Evolutionary conservation across 2,329 filamentous ascomycete genomes (phyloP).

Genomic region (Aspergillus sp.): DNA sequence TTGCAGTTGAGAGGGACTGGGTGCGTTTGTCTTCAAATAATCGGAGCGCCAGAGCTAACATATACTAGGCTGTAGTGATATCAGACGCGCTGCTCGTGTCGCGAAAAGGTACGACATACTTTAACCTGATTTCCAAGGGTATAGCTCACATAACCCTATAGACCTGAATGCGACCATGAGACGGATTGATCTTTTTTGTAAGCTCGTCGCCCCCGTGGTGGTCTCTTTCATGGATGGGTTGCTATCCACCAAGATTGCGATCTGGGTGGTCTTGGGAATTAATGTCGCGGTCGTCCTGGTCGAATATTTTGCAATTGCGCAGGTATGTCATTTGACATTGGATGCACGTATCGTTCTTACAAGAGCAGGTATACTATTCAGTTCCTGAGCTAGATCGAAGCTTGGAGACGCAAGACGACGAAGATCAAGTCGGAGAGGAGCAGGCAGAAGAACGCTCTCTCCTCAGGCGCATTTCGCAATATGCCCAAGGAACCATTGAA

Average conservation of each 20-base stretch:
- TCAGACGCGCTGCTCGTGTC: slow-evolving; percentile 36
- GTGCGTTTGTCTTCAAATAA: slow-evolving; percentile 24
- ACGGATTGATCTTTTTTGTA: slow-evolving; percentile 59
- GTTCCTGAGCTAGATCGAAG: slow-evolving; percentile 20
- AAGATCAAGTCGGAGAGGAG: not conserved
- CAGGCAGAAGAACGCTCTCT: not conserved
- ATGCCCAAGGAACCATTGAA: slow-evolving; percentile 8
- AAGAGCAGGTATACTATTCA: slow-evolving; percentile 19
- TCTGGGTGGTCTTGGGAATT: slow-evolving; percentile 48
- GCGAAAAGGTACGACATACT: slow-evolving; percentile 39
- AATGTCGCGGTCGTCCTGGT: slow-evolving; percentile 43
- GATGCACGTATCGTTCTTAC: not conserved
- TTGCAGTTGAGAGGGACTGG: slow-evolving; percentile 73
- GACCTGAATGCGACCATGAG: slow-evolving; percentile 56
- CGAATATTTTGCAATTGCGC: slow-evolving; percentile 43
- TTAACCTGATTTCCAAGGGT: not conserved
- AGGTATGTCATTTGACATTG: slow-evolving; percentile 19
- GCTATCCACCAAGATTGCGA: slow-evolving; percentile 44
- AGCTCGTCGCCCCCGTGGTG: slow-evolving; percentile 54
- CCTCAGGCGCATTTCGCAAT: slow-evolving; percentile 15
- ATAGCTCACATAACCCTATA: slow-evolving; percentile 7
- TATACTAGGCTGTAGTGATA: slow-evolving; percentile 30
- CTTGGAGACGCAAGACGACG: not conserved
- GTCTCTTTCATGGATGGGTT: slow-evolving; percentile 49
- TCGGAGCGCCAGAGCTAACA: not conserved